phyloP scores from a whole-genome alignment of 495 filamentous ascomycete species.

The Trichoderma virens region DNA sequence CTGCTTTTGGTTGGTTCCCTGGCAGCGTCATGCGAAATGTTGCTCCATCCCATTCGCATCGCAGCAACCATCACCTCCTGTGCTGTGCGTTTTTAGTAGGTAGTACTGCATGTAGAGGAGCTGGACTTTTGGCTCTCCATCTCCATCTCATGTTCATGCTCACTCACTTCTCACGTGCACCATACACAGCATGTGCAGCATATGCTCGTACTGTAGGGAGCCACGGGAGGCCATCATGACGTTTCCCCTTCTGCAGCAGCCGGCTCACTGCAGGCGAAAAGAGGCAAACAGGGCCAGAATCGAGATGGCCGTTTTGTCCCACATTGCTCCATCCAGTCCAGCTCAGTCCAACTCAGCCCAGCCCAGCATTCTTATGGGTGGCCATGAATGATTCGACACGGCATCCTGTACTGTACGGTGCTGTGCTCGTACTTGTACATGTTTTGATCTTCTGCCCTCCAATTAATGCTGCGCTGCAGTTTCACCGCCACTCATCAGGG shows the following conservation, averaged over 20 bases:
- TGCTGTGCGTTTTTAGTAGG: no score
- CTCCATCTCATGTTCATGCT: background rate
- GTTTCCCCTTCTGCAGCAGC: background rate
- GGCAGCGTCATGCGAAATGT: background rate
- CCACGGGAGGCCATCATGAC: background rate
- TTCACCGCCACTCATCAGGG: conserved; percentile 8
- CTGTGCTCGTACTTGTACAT: no score
- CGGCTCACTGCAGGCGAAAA: background rate
- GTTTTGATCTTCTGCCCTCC: no score
- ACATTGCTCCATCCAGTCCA: background rate
- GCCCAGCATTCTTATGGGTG: conserved; percentile 5
- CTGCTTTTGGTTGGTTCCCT: background rate
- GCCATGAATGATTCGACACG: background rate
- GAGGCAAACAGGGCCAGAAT: background rate
- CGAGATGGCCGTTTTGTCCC: background rate
- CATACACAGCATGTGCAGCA: background rate
- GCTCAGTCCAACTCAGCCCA: background rate
- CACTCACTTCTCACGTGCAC: background rate
- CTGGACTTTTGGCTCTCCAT: background rate
- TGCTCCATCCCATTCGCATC: background rate
- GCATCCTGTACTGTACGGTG: no score
- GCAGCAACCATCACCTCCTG: background rate
- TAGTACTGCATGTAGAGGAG: no score
- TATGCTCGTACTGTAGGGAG: background rate
- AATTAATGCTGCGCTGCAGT: background rate